phyloP scores from a whole-genome alignment of 2,329 filamentous ascomycete genomes.

The Botryotinia globosa region DNA sequence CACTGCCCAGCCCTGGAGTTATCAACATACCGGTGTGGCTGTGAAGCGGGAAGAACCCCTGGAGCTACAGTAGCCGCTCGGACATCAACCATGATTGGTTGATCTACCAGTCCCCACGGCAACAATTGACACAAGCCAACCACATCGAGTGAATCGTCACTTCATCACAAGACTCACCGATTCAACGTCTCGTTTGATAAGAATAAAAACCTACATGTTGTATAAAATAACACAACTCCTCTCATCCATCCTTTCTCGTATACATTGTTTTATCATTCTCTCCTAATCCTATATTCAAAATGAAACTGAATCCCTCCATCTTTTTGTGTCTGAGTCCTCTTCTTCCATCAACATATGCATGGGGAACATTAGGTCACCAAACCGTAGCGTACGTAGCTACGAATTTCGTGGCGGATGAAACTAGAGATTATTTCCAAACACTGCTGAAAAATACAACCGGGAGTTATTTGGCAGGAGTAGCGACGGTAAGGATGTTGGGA shows the following conservation, averaged over 20 bases:
- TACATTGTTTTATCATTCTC: neutral
- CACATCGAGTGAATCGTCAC: neutral
- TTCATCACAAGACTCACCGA: constrained; percentile 4
- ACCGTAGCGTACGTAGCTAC: constrained; percentile 62
- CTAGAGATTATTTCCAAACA: constrained; percentile 54
- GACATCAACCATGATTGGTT: neutral
- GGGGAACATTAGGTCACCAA: constrained; percentile 57
- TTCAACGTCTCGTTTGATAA: neutral
- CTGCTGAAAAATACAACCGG: constrained; percentile 53
- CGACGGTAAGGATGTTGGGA: constrained; percentile 41
- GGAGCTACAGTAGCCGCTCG: neutral
- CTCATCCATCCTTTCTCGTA: neutral
- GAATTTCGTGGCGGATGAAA: constrained; percentile 56
- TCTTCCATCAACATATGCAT: constrained; percentile 24
- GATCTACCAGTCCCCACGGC: neutral
- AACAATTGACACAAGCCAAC: neutral
- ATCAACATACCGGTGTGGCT: neutral
- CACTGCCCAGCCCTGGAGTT: too few relatives aligned
- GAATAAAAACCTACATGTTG: neutral
- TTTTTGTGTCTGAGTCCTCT: constrained; percentile 9
- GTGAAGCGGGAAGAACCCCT: neutral
- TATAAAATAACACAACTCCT: neutral
- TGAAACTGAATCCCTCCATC: neutral
- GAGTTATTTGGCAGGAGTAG: constrained; percentile 61
- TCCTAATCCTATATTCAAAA: neutral